Base-by-base conservation (phyloP, 2,329 filamentous ascomycete species). In the Zymoseptoria crescenta region DNA sequence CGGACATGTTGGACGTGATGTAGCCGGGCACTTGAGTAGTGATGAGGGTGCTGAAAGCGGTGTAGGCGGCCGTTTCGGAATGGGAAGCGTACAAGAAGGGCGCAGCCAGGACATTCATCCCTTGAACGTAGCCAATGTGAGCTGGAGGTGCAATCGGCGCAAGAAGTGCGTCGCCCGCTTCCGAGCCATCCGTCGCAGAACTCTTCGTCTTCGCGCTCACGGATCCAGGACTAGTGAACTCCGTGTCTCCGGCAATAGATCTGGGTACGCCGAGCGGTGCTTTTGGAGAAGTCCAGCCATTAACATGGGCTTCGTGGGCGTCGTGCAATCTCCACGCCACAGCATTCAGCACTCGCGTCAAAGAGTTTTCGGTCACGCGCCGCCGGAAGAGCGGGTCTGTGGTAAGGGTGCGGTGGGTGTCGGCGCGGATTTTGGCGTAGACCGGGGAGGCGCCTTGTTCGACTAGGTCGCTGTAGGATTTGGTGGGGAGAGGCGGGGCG, bases 61-160 rank as follows among this genome's bases (percentile, higher is more conserved):
- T 87, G 68, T 96, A 99, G 1, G 94, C 94, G 76, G 99, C 92
- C 6, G 92, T 88, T 76, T 99, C 94, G 73, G 91, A 96, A 59
- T 91, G 87, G 1, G 94, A 92, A 4, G 91, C 91, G 73, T 99
- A 99, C 52, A 99, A 80, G 71, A 99, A 96, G 0, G 94, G 94
- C 0, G 94, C 94, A 8, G 92, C 93, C 16, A 99, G 83, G 49
- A 99, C 94, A 72, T 99, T 99, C 93, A 99, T 97, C 65, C 94
- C 94, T 75, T 99, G 94, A 2, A 99, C 93, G 69, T 99, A 99
- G 49, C 89, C 92, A 30, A 91, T 90, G 9, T 89, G 83, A 67
- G 90, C 87, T 30, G 78, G 64, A 28, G 58, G 53, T 13, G 63
- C 59, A 13, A 13, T 45, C 35, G 7, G 4, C 35, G 13, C 35